phyloP scores from a whole-genome alignment of 2,329 filamentous ascomycete genomes.

The Rhynchosporium agropyri region DNA sequence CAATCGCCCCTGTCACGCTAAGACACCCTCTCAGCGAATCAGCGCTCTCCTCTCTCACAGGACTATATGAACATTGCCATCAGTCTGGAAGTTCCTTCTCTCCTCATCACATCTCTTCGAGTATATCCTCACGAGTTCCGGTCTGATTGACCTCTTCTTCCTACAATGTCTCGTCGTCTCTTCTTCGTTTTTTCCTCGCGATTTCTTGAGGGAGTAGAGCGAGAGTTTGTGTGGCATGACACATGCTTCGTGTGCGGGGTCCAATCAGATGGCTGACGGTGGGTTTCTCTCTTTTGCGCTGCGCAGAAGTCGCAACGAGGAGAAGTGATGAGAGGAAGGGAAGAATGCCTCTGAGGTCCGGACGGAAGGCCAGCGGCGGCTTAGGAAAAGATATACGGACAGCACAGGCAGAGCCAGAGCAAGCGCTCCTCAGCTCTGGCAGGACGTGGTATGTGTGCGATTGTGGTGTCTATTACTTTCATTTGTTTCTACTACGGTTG shows the following conservation, averaged over 20 bases:
- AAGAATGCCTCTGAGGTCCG: conserved; percentile 7
- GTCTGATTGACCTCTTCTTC: conserved; percentile 23
- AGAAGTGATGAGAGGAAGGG: too few species aligned
- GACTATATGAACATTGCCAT: conserved; percentile 11
- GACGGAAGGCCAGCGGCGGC: conserved; percentile 12
- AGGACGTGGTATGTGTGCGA: not conserved
- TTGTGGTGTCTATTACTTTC: not conserved
- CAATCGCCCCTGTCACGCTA: conserved; percentile 33
- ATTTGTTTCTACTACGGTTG: not conserved
- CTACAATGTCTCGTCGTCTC: conserved; percentile 23
- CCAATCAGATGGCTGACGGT: conserved; percentile 29
- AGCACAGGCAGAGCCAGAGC: not conserved
- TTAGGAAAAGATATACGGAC: not conserved
- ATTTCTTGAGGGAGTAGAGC: conserved; percentile 11
- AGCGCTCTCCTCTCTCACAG: conserved; percentile 9
- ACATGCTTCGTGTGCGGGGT: conserved; percentile 17
- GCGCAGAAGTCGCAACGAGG: not conserved
- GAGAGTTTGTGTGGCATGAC: conserved; percentile 20
- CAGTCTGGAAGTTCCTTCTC: not conserved
- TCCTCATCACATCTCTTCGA: not conserved
- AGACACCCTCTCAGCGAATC: conserved; percentile 21
- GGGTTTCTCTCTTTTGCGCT: conserved; percentile 17
- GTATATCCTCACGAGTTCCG: conserved; percentile 7
- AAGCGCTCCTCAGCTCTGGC: not conserved
- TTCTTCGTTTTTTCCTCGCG: conserved; percentile 26